Evolutionary conservation across 139 green algal genomes (phyloP), one percentile per base, ranked within the genome.

Genomic region (Gonium pectorale): DNA sequence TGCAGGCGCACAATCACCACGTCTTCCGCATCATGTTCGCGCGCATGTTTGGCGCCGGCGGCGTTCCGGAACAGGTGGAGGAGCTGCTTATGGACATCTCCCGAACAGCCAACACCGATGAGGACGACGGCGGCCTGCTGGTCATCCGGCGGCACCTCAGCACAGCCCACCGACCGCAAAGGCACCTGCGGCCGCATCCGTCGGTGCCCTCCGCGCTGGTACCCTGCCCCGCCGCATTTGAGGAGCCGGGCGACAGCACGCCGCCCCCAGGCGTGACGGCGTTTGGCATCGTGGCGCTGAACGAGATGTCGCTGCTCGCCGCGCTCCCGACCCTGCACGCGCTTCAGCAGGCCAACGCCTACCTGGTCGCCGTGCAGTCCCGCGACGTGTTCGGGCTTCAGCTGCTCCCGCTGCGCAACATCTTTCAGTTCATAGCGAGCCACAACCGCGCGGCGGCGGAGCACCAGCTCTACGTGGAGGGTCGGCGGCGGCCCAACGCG

Each of bases 371-470:
- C 38, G 15, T 84, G 1, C 74, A 80, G 41, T 7, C 62, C 5
- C 75, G 85, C 0, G 85, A 89, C 78, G 33, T 86, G 59, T 89
- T 89, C 40, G 85, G 41, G 0, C 27, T 89, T 7, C 71, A 54
- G 31, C n/a, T 82, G 8, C 78, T 89, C 0, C 85, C 85, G 17
- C 27, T 79, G n/a, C 44, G 35, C 27, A 43, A 74, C 64, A 51
- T 84, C 24, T 78, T 88, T 9, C 8, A 17, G n/a, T 46, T 54
- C 21, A 43, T 40, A 9, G 63, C 78, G 2, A 29, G 33, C 7
- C 63, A 35, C 41, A 46, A 85, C 24, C 1, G 26, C 22, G 0
- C 0, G 0, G 41, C 41, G 11, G 78, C 63, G 5, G 63, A 67
- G 44, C 64, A 59, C 46, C 46, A 67, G 46, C 33, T 63, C 21